These are phyloP conservation scores for Colletotrichum sp. DNA, from an alignment of 2,329 filamentous ascomycete species.

Conservation along the genomic window DNA sequence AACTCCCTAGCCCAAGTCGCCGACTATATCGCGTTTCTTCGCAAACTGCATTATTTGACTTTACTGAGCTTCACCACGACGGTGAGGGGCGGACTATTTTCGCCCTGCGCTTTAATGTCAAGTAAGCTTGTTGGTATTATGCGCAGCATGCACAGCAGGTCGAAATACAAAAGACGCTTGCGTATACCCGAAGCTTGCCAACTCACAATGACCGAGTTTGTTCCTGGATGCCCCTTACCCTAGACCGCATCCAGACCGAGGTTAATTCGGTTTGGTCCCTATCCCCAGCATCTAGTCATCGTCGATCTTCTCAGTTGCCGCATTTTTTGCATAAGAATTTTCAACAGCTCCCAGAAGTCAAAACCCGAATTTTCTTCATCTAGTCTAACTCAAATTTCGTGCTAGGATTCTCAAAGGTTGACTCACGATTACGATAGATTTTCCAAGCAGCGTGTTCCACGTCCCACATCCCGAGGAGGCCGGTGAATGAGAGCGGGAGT, in stretches of 20 bases:
- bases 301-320: background rate
- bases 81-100: background rate
- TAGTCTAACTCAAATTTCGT: background rate
- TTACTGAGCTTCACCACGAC: background rate
- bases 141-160: background rate
- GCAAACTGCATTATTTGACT: background rate
- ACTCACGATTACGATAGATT: background rate
- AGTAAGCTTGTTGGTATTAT: background rate
- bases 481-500: background rate
- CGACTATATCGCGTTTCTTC: background rate
- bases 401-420: background rate
- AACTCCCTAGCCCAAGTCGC: background rate
- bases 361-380: background rate
- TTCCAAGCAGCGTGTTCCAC: background rate
- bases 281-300: background rate
- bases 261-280: background rate
- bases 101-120: background rate
- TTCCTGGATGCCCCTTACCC: background rate
- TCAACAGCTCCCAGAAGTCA: background rate
- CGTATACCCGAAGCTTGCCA: background rate
- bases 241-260: background rate
- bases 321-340: background rate
- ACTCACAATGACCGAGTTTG: background rate
- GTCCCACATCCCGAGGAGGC: background rate
- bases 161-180: background rate